Base-by-base conservation (phyloP, 2,329 filamentous ascomycete species). In the Capronia epimyces region DNA sequence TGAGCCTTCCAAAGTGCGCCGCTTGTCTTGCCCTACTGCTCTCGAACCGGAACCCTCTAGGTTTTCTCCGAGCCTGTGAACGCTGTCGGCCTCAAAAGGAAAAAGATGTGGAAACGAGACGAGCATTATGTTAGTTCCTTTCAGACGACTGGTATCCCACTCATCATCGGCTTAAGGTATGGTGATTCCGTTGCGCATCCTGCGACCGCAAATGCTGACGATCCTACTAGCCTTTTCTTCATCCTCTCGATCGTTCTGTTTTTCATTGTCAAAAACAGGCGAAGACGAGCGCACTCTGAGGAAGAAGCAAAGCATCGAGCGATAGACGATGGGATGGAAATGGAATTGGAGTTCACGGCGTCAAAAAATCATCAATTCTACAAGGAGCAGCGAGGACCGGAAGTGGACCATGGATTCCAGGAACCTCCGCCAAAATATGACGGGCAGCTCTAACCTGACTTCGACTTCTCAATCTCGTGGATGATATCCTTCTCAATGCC, bases 401-500 rank as follows among this genome's bases (percentile, higher is more conserved):
- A 43, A 9, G 1, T 51, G 27, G 41, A 48, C 15, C 34, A 51
- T 32, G 16, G 39, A 12, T 46, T 55, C 6, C 34, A 37, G 13
- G 44, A 46, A 21, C 41, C 40, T 15, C 50, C 43, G 16, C 44
- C 44, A n/a, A 52, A 52, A 20, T 50, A 50, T 43, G 29, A 45
- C 25, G 3, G 20, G 41, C 21, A 15, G 3, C 15, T 15, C 15
- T 63, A 65, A 39, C 60, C 60, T 65, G 72, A 70, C 66, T 69
- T 69, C 56, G 66, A 72, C 68, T 78, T 79, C 65, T 77, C 76
- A 55, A 94, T 75, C 73, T 89, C 88, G 62, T 86, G 81, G 63
- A 89, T 68, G 61, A 96, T 90, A 3, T 78, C 71, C 57, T 77
- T 76, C 80, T 91, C 86, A 62, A 98, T 72, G 32, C 72, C 71